Evolutionary conservation across 2,329 filamentous ascomycete species (phyloP), one percentile per base, ranked within the genome.

Genomic region (Cladosporium sphaerospermum): DNA sequence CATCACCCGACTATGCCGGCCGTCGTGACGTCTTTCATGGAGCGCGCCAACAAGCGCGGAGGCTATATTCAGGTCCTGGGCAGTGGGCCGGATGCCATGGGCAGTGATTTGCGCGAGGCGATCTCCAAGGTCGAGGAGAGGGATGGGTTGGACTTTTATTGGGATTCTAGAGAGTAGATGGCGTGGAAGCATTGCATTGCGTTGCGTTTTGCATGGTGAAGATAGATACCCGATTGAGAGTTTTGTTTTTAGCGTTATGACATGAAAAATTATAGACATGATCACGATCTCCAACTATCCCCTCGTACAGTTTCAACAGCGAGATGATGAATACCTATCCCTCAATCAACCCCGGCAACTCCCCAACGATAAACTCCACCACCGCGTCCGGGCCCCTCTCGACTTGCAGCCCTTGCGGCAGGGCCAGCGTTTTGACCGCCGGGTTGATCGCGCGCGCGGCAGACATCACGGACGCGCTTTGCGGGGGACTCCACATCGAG

Each of bases 401-500:
- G 2, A 78, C 75, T 58, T 81, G 78, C 48, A 82, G 60, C 0
- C 78, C 78, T 32, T 78, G 72, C 0, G 79, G 78, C 45, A 81
- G 75, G 0, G 76, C 76, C 61, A 78, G 73, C 1, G 74, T 77
- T 62, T 74, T 76, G 56, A 80, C 72, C 9, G 71, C 69, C 0
- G 78, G 76, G n/a, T 63, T 64, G 18, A 71, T 64, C 23, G 73
- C 69, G 54, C 69, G 68, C 1, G 78, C 78, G 32, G 74, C 74
- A 1, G 63, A 58, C 19, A 72, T 66, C 23, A 80, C 78, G 55
- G 72, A 62, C 6, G 68, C 60, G 19, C 71, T 72, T 63, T 81
- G 70, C 57, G 80, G 75, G 0, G 71, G 61, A 32, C 74, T 73
- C 78, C 78, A 80, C 78, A 80, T 80, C 3, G 77, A 84, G 2